A percentile compares a stretch with the other conserved stretches of the same genome.
phyloP scores from a whole-genome alignment of 305 asterid species.

The Fraxinus platypoda region DNA sequence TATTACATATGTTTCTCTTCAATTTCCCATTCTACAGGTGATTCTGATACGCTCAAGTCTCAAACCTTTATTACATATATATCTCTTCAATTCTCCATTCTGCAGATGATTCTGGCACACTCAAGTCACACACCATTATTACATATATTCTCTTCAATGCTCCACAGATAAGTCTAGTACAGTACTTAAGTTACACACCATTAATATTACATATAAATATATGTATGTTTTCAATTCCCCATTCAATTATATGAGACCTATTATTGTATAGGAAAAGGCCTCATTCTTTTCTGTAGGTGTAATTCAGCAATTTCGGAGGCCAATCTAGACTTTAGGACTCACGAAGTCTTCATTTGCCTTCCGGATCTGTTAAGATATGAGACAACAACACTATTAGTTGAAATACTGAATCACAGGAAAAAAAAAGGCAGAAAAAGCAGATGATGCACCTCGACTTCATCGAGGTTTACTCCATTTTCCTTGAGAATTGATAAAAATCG shows the following conservation, averaged over 20 bases:
- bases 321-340: not conserved
- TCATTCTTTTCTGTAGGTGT: not conserved
- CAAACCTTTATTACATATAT: not conserved
- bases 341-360: not conserved
- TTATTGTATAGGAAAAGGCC: not conserved
- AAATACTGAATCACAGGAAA: not conserved
- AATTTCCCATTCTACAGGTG: too few species aligned
- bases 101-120: not conserved
- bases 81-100: not conserved
- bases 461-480: conserved; percentile 70
- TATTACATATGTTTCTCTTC: too few species aligned
- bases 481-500: conserved; percentile 55
- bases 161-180: too few species aligned
- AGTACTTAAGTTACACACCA: too few species aligned
- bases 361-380: not conserved
- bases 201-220: too few species aligned
- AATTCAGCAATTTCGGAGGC: not conserved
- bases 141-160: not conserved
- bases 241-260: not conserved
- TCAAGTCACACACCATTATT: not conserved
- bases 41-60: not conserved
- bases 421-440: not conserved
- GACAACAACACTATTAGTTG: not conserved
- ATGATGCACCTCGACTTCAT: conserved; percentile 46
- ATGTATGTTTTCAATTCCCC: not conserved